These are phyloP conservation scores for Suhomyces guaymorum DNA, from an alignment of 1,139 yeast species.

Conservation along the genomic window DNA sequence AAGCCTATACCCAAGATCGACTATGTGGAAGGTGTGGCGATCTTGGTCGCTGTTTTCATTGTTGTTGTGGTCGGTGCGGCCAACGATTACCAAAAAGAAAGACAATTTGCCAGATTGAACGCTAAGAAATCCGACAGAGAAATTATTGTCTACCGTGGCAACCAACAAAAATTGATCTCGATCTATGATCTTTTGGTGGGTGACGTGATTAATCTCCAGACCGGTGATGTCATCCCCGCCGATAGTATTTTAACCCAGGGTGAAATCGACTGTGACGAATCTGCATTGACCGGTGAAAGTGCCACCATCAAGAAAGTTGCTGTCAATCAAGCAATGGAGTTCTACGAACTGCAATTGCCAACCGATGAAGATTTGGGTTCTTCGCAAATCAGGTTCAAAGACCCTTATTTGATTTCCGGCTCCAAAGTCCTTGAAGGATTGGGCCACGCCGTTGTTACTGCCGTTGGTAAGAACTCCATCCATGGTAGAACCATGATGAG, in stretches of 20 bases:
- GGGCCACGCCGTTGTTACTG: conserved; percentile 83
- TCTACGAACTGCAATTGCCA: conserved; percentile 29
- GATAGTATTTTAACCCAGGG: conserved; percentile 82
- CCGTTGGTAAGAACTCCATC: conserved; percentile 85
- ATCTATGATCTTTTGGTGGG: conserved; percentile 83
- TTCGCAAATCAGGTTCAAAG: conserved; percentile 47
- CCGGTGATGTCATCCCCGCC: conserved; percentile 93
- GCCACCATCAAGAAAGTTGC: conserved; percentile 71
- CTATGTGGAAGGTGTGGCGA: conserved; percentile 99
- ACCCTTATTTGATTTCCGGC: conserved; percentile 90
- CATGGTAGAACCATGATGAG: conserved; percentile 91
- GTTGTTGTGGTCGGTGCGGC: conserved; percentile 92
- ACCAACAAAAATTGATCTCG: conserved; percentile 66
- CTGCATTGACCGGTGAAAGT: conserved; percentile 92
- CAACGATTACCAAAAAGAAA: conserved; percentile 94
- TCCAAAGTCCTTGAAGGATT: conserved; percentile 82
- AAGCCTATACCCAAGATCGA: conserved; percentile 75
- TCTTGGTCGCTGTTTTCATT: conserved; percentile 84
- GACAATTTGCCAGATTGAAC: conserved; percentile 87
- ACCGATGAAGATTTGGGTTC: conserved; percentile 54
- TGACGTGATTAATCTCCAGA: conserved; percentile 76
- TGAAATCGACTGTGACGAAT: conserved; percentile 85
- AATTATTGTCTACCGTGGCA: conserved; percentile 73
- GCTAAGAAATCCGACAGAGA: conserved; percentile 84
- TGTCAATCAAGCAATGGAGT: conserved; percentile 48